Conservation (phyloP, 768 basidiomycete species). For the Aureoboletus auriporus region DNA sequence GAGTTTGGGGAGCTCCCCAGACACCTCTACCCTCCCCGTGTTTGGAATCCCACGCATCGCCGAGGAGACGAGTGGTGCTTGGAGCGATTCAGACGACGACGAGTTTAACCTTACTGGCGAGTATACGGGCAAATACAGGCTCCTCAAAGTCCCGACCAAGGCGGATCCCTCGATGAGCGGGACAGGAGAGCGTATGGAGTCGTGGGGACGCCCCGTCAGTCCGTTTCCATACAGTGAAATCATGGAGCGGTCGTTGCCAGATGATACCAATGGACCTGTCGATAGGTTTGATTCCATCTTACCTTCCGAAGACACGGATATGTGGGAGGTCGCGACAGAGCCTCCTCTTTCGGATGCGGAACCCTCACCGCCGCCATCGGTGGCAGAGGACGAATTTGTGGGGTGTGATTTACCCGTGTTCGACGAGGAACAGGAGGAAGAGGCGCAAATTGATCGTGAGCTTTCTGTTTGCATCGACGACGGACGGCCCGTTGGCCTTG, state of each 20-base stretch:
- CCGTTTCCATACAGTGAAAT: conserved; percentile 50
- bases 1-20: conserved; percentile 1
- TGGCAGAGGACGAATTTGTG: conserved; percentile 19
- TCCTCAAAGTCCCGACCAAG: conserved; percentile 57
- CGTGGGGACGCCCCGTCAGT: conserved; percentile 69
- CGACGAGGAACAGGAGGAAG: conserved; percentile 28
- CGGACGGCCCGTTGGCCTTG: neutral
- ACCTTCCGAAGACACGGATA: conserved; percentile 3
- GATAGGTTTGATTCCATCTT: neutral
- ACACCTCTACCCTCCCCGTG: conserved; percentile 11
- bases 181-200: conserved; percentile 45
- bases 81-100: conserved; percentile 31
- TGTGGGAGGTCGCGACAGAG: conserved; percentile 22
- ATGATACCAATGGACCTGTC: conserved; percentile 1
- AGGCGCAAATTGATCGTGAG: conserved; percentile 33
- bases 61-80: conserved; percentile 7
- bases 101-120: conserved; percentile 45
- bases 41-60: conserved; percentile 10
- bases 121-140: conserved; percentile 63
- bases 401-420: conserved; percentile 11
- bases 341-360: conserved; percentile 16
- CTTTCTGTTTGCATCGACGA: conserved; percentile 31
- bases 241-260: conserved; percentile 27
- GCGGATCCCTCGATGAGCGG: conserved; percentile 46
- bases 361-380: conserved; percentile 1